Conservation (phyloP, 371 early-diverging fungal species). For the Haplosporangium sp. region DNA sequence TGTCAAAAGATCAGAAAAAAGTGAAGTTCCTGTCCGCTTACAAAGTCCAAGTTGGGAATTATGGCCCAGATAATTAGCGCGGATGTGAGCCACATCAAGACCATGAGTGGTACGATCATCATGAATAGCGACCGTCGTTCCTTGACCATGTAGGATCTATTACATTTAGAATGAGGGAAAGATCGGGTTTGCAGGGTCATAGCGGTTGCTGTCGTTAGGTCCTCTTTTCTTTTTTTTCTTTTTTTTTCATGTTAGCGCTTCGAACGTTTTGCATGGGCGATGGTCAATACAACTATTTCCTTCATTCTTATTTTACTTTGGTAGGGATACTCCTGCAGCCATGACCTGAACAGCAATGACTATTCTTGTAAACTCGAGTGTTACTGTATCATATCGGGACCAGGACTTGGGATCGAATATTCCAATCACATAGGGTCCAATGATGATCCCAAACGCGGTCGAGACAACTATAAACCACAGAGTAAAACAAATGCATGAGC, state of each 20-base stretch:
- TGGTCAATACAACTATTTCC: no score
- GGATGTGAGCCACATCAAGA: slow-evolving; percentile 87
- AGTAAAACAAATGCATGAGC: background rate
- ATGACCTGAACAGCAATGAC: slow-evolving; percentile 89
- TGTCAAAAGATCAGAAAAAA: background rate
- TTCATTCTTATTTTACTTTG: slow-evolving; percentile 63
- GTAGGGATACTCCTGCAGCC: slow-evolving; percentile 87
- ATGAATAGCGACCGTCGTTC: slow-evolving; percentile 79
- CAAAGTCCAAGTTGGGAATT: slow-evolving; percentile 72
- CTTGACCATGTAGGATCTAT: slow-evolving; percentile 66
- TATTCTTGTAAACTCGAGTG: slow-evolving; percentile 79
- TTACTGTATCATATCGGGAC: slow-evolving; percentile 62
- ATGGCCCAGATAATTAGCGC: slow-evolving; percentile 75
- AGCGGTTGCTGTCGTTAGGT: background rate
- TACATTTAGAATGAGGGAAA: background rate
- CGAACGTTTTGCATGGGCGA: no score
- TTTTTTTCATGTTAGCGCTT: no score
- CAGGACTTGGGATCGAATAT: slow-evolving; percentile 71
- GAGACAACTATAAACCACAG: slow-evolving; percentile 74
- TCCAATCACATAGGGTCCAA: slow-evolving; percentile 79
- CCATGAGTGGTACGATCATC: slow-evolving; percentile 88
- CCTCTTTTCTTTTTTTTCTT: background rate
- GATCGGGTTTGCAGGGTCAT: no score
- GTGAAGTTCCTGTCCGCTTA: no score
- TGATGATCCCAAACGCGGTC: slow-evolving; percentile 86